phyloP scores from a whole-genome alignment of 345 rosid species.

The Salix brachista region DNA sequence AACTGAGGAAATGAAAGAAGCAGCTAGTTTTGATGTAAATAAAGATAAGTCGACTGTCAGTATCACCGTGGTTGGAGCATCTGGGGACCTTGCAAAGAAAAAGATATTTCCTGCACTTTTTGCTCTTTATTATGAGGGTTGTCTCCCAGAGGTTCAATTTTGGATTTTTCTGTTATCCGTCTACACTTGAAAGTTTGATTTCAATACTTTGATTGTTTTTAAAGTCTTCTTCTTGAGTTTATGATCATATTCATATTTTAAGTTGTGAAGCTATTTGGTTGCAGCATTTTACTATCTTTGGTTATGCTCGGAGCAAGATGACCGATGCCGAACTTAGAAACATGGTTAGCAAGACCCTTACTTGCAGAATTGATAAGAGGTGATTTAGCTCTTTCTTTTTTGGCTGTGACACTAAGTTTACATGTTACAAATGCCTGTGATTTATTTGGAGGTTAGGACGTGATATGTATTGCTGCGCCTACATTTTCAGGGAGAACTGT shows the following conservation, averaged over 20 bases:
- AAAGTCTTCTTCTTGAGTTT: slow-evolving; percentile 6
- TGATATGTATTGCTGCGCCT: slow-evolving; percentile 20
- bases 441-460: background rate
- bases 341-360: slow-evolving; percentile 95
- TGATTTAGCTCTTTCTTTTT: slow-evolving; percentile 17
- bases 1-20: slow-evolving; percentile 38
- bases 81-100: slow-evolving; percentile 99
- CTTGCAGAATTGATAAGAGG: slow-evolving; percentile 98
- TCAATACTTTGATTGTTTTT: background rate
- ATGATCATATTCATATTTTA: background rate
- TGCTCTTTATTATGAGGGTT: slow-evolving; percentile 91
- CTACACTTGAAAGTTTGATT: background rate
- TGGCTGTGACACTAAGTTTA: slow-evolving; percentile 4
- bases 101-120: slow-evolving; percentile 99
- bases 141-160: slow-evolving; percentile 77
- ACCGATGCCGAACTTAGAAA: slow-evolving; percentile 80
- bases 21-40: slow-evolving; percentile 37
- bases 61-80: slow-evolving; percentile 93
- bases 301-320: slow-evolving; percentile 98
- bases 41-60: slow-evolving; percentile 67
- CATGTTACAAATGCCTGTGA: background rate
- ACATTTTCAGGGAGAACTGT: slow-evolving; percentile 73
- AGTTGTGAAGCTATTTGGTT: slow-evolving; percentile 17
- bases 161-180: background rate
- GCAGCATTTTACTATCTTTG: slow-evolving; percentile 87